Conservation (phyloP, 2,329 filamentous ascomycete species). For the Tolypocladium tropicale region DNA sequence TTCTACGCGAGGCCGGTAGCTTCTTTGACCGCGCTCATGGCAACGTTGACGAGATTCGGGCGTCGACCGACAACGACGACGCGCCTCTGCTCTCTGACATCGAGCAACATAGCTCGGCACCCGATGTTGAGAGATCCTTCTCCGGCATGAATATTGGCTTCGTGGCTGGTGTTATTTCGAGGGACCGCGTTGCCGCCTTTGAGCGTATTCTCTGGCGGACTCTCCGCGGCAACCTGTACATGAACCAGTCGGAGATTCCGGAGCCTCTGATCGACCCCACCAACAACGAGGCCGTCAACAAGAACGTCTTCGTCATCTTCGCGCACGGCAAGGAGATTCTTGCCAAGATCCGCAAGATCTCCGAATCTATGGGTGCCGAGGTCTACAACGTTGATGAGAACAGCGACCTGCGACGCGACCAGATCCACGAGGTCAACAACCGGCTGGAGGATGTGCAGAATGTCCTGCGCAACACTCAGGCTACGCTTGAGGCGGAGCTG, state of each 20-base stretch:
- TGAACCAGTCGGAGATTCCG: slow-evolving; percentile 98
- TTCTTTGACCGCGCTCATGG: slow-evolving; percentile 97
- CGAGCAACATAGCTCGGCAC: slow-evolving; percentile 63
- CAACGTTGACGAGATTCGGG: slow-evolving; percentile 91
- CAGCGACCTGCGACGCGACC: slow-evolving; percentile 85
- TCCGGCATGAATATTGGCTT: slow-evolving; percentile 99
- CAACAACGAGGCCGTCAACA: slow-evolving; percentile 84
- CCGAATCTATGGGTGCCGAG: slow-evolving; percentile 90
- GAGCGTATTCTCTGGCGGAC: slow-evolving; percentile 97
- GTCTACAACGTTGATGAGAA: slow-evolving; percentile 98
- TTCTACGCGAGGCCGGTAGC: slow-evolving; percentile 86
- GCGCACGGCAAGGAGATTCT: slow-evolving; percentile 97
- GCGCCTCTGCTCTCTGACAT: slow-evolving; percentile 88
- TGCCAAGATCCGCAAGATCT: slow-evolving; percentile 98
- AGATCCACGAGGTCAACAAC: slow-evolving; percentile 95
- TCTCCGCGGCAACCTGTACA: slow-evolving; percentile 93
- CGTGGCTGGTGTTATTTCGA: slow-evolving; percentile 87
- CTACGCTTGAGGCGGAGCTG: slow-evolving; percentile 84
- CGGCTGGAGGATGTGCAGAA: slow-evolving; percentile 84
- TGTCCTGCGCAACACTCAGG: slow-evolving; percentile 90
- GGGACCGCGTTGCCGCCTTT: slow-evolving; percentile 88
- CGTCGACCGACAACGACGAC: slow-evolving; percentile 82
- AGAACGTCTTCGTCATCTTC: slow-evolving; percentile 99
- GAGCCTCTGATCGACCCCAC: slow-evolving; percentile 85
- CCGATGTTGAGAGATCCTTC: slow-evolving; percentile 74